Base-by-base conservation (phyloP, 371 early-diverging fungal species). In the Rhizomucor miehei region DNA sequence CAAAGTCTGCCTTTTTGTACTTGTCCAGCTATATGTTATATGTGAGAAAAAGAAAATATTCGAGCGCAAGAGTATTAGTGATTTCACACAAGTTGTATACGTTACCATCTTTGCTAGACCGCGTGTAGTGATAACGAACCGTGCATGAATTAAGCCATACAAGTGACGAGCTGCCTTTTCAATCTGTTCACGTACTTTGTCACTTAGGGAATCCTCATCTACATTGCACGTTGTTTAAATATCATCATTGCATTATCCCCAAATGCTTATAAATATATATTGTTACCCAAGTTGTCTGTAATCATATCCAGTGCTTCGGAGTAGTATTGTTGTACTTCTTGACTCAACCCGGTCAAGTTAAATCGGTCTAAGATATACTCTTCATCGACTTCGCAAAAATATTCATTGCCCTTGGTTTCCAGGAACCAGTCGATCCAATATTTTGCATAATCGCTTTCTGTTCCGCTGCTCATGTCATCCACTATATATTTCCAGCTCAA, bases 311-410 rank as follows among this genome's bases (percentile, higher is more conserved):
- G 75, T 20, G 96, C 95, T 65, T 91, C 81, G 1, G 76, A 69
- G 71, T 85, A 85, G 67, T 88, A 91, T 58, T 89, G 82, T 43
- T 73, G 82, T 10, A 98, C 92, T 55, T 89, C 85, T 13, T 78
- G 65, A 59, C 78, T 82, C 35, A 98, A 79, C n/a, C 95, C 95
- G 14, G 95, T 94, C 64, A 98, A 78, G 63, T 98, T 98, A 82
- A 98, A 98, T 44, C 95, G 81, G 75, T 98, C 98, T 61, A 91
- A 72, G 49, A 97, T 90, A 63, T 90, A 98, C 13, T 95, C 97
- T 52, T 94, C 94, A 51, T 97, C 95, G 13, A 98, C 91, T 56
- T 95, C 94, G 68, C 94, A 87, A 69, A 93, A 95, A 61, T 89
- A 93, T 65, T 95, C 95, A 63, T 96, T 93, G 59, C 95, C 97